These are phyloP conservation scores for Cucurbita maxima DNA, from an alignment of 306 rosid species.

Conservation along the genomic window DNA sequence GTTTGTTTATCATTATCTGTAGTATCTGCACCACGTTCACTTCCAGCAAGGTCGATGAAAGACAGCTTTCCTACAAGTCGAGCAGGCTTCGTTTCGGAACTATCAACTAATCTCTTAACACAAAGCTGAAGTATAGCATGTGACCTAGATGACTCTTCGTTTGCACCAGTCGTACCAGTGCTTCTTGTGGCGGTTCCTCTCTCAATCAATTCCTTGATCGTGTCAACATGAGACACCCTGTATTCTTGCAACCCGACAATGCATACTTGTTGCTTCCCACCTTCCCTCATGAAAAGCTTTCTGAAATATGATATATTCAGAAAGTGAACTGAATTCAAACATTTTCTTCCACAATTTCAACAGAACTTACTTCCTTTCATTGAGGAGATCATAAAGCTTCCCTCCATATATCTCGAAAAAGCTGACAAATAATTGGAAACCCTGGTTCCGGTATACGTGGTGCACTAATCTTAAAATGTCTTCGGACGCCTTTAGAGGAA, in stretches of 20 bases:
- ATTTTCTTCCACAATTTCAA: neutral
- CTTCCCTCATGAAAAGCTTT: conserved; percentile 98
- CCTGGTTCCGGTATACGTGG: conserved; percentile 77
- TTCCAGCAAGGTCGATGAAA: conserved; percentile 98
- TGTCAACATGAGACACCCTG: conserved; percentile 80
- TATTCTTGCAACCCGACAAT: conserved; percentile 97
- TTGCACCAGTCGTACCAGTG: conserved; percentile 97
- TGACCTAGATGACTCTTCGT: conserved; percentile 96
- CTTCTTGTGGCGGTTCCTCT: conserved; percentile 84
- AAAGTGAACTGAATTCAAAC: conserved; percentile 4
- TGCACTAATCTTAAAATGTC: conserved; percentile 91
- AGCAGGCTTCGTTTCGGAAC: conserved; percentile 77
- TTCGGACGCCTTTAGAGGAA: conserved; percentile 89
- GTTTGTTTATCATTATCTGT: conserved; percentile 97
- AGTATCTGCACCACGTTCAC: conserved; percentile 99
- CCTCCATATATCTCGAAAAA: conserved; percentile 99
- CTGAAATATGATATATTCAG: conserved; percentile 31
- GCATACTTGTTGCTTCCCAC: conserved; percentile 95
- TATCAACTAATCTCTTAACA: conserved; percentile 71
- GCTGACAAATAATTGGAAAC: conserved; percentile 83
- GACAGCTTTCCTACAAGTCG: conserved; percentile 89
- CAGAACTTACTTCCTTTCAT: conserved; percentile 67
- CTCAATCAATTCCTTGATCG: conserved; percentile 85
- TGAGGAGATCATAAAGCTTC: conserved; percentile 88
- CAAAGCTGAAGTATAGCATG: conserved; percentile 99